Percentiles rank a stretch among this genome's conserved stretches.
Conservation (phyloP, 1,139 yeast genomes). For the Kodamaea sp. region DNA sequence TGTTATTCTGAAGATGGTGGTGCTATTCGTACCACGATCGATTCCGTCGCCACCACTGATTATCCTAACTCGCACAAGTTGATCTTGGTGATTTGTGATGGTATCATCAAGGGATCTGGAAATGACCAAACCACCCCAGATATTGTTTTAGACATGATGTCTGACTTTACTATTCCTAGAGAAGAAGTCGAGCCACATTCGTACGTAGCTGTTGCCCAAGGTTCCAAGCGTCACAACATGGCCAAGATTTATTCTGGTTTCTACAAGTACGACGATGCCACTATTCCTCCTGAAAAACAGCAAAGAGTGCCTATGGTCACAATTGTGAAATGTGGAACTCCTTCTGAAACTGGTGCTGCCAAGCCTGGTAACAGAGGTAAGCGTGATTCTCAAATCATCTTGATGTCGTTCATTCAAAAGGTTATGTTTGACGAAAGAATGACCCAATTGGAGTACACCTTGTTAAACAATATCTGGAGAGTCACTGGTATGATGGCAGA, state of each 20-base stretch:
- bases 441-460: slow-evolving; percentile 89
- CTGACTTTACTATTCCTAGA: slow-evolving; percentile 68
- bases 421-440: slow-evolving; percentile 95
- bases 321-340: slow-evolving; percentile 91
- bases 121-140: slow-evolving; percentile 87
- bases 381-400: slow-evolving; percentile 91
- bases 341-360: slow-evolving; percentile 72
- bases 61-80: slow-evolving; percentile 94
- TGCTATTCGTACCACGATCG: slow-evolving; percentile 84
- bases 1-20: slow-evolving; percentile 92
- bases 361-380: slow-evolving; percentile 99
- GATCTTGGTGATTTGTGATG: slow-evolving; percentile 85
- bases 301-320: slow-evolving; percentile 85
- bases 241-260: slow-evolving; percentile 95
- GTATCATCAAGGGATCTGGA: slow-evolving; percentile 91
- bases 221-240: slow-evolving; percentile 92
- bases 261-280: slow-evolving; percentile 73
- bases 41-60: slow-evolving; percentile 88
- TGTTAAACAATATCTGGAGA: slow-evolving; percentile 77
- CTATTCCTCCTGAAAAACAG: slow-evolving; percentile 78
- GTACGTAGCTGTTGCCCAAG: slow-evolving; percentile 93
- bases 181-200: slow-evolving; percentile 80
- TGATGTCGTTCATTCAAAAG: slow-evolving; percentile 91
- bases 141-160: slow-evolving; percentile 82
- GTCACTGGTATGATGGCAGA: slow-evolving; percentile 89